A percentile compares a stretch with the other conserved stretches of the same genome.
Conservation (phyloP, 2,329 filamentous ascomycete species). For the Diplodia scrobiculata region DNA sequence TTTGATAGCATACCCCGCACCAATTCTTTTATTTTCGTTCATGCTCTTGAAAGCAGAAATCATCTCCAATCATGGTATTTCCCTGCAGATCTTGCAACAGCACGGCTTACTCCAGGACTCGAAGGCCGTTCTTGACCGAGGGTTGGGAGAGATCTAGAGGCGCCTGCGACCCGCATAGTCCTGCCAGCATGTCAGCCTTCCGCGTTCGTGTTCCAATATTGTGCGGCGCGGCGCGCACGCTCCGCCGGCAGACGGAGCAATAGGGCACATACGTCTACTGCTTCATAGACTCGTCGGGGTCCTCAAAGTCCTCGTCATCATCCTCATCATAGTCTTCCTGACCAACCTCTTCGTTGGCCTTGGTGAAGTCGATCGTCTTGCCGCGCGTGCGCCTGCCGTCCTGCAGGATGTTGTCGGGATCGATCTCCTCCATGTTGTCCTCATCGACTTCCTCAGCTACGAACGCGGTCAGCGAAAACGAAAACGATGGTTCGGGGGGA, state of each 20-base stretch:
- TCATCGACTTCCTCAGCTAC: constrained; percentile 71
- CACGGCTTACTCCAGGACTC: neutral
- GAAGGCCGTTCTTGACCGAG: constrained; percentile 6
- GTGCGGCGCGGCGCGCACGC: constrained; percentile 2
- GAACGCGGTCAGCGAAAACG: constrained; percentile 9
- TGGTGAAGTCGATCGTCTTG: constrained; percentile 88
- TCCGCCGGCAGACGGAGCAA: neutral
- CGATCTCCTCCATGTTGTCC: constrained; percentile 86
- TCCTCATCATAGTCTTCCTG: constrained; percentile 81
- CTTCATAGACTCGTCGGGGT: constrained; percentile 70
- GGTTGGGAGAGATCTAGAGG: neutral
- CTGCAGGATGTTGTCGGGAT: constrained; percentile 80
- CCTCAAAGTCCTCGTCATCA: constrained; percentile 68
- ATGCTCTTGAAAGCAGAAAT: neutral
- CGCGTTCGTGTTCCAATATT: neutral
- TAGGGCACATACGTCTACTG: constrained; percentile 46
- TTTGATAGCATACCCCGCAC: constrained; percentile 21
- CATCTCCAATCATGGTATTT: constrained; percentile 5
- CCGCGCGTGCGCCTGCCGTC: constrained; percentile 83
- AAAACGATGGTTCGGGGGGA: neutral
- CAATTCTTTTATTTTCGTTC: constrained; percentile 18
- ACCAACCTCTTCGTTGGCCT: constrained; percentile 78
- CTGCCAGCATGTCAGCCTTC: constrained; percentile 14
- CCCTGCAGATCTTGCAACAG: neutral
- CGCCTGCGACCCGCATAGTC: constrained; percentile 1